These are phyloP conservation scores for Luffa aegyptiaca DNA, from an alignment of 306 rosid genomes.

Conservation along the genomic window DNA sequence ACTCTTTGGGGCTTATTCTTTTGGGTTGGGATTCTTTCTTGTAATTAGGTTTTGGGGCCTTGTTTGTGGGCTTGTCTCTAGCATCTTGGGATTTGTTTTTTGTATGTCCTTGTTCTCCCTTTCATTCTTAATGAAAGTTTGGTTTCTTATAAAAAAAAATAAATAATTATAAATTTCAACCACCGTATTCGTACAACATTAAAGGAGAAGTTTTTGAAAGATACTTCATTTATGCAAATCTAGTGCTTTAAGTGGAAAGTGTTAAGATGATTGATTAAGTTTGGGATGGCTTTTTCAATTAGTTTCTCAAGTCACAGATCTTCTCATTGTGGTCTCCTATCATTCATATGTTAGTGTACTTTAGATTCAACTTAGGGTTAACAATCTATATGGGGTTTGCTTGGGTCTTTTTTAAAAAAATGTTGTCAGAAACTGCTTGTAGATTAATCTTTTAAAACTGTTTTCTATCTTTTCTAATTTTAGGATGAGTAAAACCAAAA, in stretches of 20 bases:
- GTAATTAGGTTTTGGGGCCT: too few species aligned
- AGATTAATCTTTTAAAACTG: not conserved
- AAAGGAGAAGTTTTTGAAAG: too few species aligned
- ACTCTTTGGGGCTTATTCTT: too few species aligned
- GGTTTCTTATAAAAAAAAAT: too few species aligned
- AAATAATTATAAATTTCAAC: too few species aligned
- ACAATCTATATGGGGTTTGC: not conserved
- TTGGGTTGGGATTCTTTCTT: too few species aligned
- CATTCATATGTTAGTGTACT: not conserved
- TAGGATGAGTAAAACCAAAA: not conserved
- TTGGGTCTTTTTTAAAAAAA: not conserved
- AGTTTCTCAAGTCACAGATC: not conserved
- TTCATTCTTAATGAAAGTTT: too few species aligned
- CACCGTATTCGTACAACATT: too few species aligned
- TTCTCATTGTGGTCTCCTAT: not conserved
- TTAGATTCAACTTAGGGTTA: not conserved
- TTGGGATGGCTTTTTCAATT: not conserved
- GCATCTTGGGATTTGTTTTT: too few species aligned
- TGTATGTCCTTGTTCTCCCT: too few species aligned
- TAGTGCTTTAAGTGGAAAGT: not conserved
- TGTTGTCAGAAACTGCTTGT: not conserved
- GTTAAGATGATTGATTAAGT: not conserved
- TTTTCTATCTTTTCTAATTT: not conserved
- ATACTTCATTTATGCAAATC: not conserved
- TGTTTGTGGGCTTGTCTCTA: too few species aligned